phyloP scores from a whole-genome alignment of 495 filamentous ascomycete species.

The Penicillium pulvis region DNA sequence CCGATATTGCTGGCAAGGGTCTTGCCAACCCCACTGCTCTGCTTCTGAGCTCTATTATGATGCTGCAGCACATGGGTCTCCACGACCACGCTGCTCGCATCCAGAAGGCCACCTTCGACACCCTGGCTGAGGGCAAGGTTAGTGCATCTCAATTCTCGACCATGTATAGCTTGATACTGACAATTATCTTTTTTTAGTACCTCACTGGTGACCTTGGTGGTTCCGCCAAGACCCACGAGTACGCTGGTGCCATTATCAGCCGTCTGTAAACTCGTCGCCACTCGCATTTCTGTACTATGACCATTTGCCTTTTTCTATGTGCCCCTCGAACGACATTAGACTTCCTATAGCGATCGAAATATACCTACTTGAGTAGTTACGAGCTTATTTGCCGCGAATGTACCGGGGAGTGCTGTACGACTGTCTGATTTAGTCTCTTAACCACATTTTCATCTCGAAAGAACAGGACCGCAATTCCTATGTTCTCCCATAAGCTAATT shows the following conservation, averaged over 20 bases:
- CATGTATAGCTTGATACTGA: conserved; percentile 17
- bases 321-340: conserved; percentile 47
- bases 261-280: conserved; percentile 61
- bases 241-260: conserved; percentile 86
- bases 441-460: neutral
- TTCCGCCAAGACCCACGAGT: conserved; percentile 89
- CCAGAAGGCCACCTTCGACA: conserved; percentile 91
- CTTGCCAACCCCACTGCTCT: conserved; percentile 95
- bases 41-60: conserved; percentile 92
- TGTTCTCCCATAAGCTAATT: neutral
- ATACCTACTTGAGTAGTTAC: conserved; percentile 39
- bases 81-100: conserved; percentile 82
- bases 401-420: neutral
- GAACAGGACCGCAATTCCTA: neutral
- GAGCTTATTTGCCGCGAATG: conserved; percentile 14
- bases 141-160: conserved; percentile 11
- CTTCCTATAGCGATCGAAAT: conserved; percentile 47
- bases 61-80: conserved; percentile 98
- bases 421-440: neutral
- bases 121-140: conserved; percentile 91
- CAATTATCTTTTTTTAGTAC: conserved; percentile 38
- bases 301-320: conserved; percentile 35
- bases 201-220: conserved; percentile 95
- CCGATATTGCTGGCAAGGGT: conserved; percentile 94
- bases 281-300: conserved; percentile 42